These are phyloP conservation scores for Cordyceps cicadae DNA, from an alignment of 2,329 filamentous ascomycete species.

Conservation along the genomic window DNA sequence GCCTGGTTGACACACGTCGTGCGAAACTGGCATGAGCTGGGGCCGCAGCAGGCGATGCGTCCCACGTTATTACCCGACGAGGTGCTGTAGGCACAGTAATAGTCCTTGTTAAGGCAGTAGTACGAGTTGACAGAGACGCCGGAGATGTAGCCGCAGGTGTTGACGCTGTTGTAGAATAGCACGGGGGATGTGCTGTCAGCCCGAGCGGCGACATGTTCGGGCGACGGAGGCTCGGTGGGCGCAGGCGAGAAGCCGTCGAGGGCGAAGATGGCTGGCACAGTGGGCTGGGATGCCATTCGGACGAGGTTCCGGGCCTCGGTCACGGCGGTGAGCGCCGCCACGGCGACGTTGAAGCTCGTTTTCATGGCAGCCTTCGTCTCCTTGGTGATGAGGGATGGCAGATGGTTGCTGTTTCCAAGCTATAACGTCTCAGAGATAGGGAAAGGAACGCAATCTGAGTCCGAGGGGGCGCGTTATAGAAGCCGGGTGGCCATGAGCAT, in stretches of 20 bases:
- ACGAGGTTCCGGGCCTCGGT: neutral
- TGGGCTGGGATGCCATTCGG: constrained; percentile 4
- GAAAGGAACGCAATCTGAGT: neutral
- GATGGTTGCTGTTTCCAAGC: neutral
- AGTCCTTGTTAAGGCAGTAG: constrained; percentile 26
- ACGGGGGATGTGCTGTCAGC: constrained; percentile 18
- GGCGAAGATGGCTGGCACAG: constrained; percentile 5
- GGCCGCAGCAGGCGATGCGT: constrained; percentile 35
- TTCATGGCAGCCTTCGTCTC: neutral
- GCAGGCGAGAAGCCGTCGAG: constrained; percentile 9
- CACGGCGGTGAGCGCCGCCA: neutral
- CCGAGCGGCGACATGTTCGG: constrained; percentile 26
- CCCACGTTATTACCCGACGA: constrained; percentile 23
- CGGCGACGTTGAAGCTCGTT: neutral
- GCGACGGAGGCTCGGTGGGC: constrained; percentile 16
- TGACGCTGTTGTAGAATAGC: constrained; percentile 38
- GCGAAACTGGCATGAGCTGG: constrained; percentile 25
- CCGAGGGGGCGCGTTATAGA: neutral
- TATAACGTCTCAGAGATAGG: neutral
- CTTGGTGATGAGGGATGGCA: neutral
- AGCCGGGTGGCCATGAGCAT: neutral
- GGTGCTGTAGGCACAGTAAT: constrained; percentile 34
- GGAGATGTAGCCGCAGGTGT: constrained; percentile 42
- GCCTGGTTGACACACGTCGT: constrained; percentile 32
- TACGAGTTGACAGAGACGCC: constrained; percentile 32